Base-by-base conservation (phyloP, 495 filamentous ascomycete genomes). In the Penicillium maclennaniae region DNA sequence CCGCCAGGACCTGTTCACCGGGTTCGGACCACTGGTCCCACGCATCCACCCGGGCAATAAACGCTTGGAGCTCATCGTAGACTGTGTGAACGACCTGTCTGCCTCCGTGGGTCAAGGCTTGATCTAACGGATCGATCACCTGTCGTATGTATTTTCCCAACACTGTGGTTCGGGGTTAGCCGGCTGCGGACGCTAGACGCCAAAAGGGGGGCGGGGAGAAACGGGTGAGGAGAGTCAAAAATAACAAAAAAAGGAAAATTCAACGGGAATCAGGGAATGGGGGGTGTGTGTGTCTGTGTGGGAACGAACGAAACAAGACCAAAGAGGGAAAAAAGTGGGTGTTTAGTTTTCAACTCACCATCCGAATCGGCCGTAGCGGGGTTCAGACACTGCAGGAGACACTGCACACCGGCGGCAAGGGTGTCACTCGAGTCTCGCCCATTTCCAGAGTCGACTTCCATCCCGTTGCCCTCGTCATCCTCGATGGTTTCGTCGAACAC, bases 381-480 rank as follows among this genome's bases (percentile, higher is more conserved):
- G 56, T 71, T 77, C 45, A 77, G 55, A 59, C 74, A 74, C 54
- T 73, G 72, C 44, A 81, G 49, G 14, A 79, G 62, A 36, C 77
- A 77, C 53, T 68, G 66, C 12, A 73, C 60, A 60, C 76, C 67
- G 27, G 78, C 75, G 37, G 74, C 75, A 49, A 81, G 65, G 25
- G 73, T 80, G 41, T 74, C 60, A 9, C 70, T 69, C 38, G 69
- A 63, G 40, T 69, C 72, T 23, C 55, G 59, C 27, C 70, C 72
- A 45, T 63, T 70, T 23, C 66, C 68, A 12, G 73, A 73, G 50
- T 87, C 84, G 26, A 83, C 66, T 37, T 92, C 88, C 89, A 92
- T 93, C 36, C 73, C 76, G 53, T 86, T 82, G 14, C 69, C 77
- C 51, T 83, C 79, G 36, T 52, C 31, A 6, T 76, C 75, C 7